A percentile compares a stretch with the other conserved stretches of the same genome.
Conservation (phyloP, 2,329 filamentous ascomycete genomes). For the Apiospora sp. region DNA sequence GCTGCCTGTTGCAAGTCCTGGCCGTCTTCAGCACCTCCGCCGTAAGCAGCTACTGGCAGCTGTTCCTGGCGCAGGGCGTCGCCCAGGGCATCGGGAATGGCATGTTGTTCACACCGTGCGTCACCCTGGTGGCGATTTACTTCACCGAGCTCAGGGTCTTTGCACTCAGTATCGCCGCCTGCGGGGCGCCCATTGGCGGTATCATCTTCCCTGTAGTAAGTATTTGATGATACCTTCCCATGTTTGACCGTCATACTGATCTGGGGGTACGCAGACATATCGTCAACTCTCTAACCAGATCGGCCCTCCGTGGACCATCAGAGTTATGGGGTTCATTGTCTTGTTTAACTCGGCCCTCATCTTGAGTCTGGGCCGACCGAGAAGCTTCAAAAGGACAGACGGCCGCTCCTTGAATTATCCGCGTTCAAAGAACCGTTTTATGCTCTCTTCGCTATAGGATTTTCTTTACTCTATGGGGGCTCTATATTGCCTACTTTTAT, state of each 20-base stretch:
- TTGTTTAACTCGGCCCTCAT: constrained; percentile 44
- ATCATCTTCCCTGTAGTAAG: background rate
- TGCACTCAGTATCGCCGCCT: constrained; percentile 44
- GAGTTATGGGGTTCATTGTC: constrained; percentile 30
- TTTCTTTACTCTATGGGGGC: constrained; percentile 40
- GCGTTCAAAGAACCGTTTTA: constrained; percentile 55
- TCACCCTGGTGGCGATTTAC: constrained; percentile 41
- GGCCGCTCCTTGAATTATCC: constrained; percentile 51
- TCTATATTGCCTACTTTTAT: constrained; percentile 35
- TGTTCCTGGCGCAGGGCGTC: constrained; percentile 61
- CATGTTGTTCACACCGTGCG: constrained; percentile 37
- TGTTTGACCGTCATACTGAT: no score
- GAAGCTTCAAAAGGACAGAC: constrained; percentile 50
- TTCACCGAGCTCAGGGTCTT: constrained; percentile 42
- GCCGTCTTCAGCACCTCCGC: constrained; percentile 62
- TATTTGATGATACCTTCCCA: no score
- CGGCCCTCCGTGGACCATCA: constrained; percentile 21
- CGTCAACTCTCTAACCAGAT: background rate
- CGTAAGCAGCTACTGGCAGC: constrained; percentile 57
- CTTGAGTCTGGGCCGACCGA: constrained; percentile 45
- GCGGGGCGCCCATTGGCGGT: constrained; percentile 42
- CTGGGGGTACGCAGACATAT: constrained; percentile 30
- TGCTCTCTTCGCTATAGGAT: constrained; percentile 52
- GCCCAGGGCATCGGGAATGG: constrained; percentile 53
- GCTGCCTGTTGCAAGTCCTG: constrained; percentile 55